Base-by-base conservation (phyloP, 2,329 filamentous ascomycete genomes). In the Talaromyces atroroseus region DNA sequence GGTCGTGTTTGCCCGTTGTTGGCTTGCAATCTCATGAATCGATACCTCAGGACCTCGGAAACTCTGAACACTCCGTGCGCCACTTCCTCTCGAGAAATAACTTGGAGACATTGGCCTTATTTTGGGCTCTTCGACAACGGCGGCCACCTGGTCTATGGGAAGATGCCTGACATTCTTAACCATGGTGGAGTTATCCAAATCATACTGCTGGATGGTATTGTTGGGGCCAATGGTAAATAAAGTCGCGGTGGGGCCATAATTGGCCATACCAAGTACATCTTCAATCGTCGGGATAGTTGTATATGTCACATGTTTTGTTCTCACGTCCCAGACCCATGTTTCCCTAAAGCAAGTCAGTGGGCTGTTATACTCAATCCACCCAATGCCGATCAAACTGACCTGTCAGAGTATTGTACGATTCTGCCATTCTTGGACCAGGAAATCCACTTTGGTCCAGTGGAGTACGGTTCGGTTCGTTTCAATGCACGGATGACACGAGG, bases 351-450 rank as follows among this genome's bases (percentile, higher is more conserved):
- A 38, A 49, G 23, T 51, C 42, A 51, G 47, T 8, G 29, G 24
- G 14, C 14, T 42, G 21, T 53, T 29, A 47, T 16, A 34, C 23
- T 26, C 11, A 26, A 51, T 49, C 10, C 11, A 21, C 8, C 8
- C 36, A 52, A 32, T 42, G 52, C 10, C 23, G 40, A 23, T 5
- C 40, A 36, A 54, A 83, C 89, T 77, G 79, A 96, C 92, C 87
- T 85, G 73, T 96, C 90, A 5, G 89, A 88, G 72, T 86, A 92
- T 73, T 99, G 94, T 61, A 99, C 85, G 62, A 99, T 91, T 63
- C 92, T 88, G 40, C 94, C 94, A 76, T 96, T 97, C 75, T 96
- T 97, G 0, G 94, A 97, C 94, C 94, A 99, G 20, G 86, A 88
- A 79, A 96, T 92, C 94, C 94, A 99, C 69, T 95, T 96, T 38